Percentiles rank a stretch among this genome's conserved stretches.
phyloP scores from a whole-genome alignment of 1,139 yeast genomes.

The Yamadazyma mexicana region DNA sequence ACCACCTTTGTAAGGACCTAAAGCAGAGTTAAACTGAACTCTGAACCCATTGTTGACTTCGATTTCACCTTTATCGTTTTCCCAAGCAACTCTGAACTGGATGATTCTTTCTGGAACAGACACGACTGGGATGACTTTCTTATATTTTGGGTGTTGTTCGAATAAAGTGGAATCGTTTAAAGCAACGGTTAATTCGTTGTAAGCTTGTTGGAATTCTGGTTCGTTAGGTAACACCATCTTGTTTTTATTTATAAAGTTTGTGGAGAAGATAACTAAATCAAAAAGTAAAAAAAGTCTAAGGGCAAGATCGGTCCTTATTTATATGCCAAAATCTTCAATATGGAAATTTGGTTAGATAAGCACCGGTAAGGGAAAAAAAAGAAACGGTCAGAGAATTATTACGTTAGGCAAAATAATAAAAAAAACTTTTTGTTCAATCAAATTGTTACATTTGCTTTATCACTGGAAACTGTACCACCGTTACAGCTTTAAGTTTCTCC shows the following conservation, averaged over 20 bases:
- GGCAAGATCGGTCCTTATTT: too few species aligned
- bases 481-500: slow-evolving; percentile 1
- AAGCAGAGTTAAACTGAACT: slow-evolving; percentile 97
- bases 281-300: too few species aligned
- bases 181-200: slow-evolving; percentile 86
- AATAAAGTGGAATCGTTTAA: slow-evolving; percentile 90
- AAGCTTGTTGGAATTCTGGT: slow-evolving; percentile 99
- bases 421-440: slow-evolving; percentile 1
- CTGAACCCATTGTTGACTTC: slow-evolving; percentile 97
- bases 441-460: slow-evolving; percentile 3
- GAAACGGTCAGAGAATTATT: too few species aligned
- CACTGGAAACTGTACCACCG: not conserved
- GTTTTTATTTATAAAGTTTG: not conserved
- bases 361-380: not conserved
- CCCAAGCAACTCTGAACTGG: slow-evolving; percentile 98
- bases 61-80: slow-evolving; percentile 87
- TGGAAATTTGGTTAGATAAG: too few species aligned
- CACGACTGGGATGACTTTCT: slow-evolving; percentile 85
- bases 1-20: slow-evolving; percentile 99
- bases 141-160: slow-evolving; percentile 84
- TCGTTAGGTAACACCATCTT: slow-evolving; percentile 66
- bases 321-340: too few species aligned
- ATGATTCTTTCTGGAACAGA: slow-evolving; percentile 95
- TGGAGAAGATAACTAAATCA: not conserved
- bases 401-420: too few species aligned